Conservation (phyloP, 176 grass and related monocot genomes). For the Alloteropsis semialata region DNA sequence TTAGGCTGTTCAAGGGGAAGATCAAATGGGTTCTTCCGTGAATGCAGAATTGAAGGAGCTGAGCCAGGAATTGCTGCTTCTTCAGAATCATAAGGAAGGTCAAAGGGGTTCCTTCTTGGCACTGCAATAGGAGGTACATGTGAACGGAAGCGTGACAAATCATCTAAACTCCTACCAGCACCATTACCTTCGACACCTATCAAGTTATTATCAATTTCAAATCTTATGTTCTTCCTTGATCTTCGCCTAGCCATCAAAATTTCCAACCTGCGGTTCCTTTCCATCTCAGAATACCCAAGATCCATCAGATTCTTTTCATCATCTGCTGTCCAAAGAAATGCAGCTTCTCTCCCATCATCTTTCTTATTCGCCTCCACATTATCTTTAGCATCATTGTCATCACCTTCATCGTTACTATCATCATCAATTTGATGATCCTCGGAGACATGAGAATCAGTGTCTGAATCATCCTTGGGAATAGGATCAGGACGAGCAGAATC, state of each 20-base stretch:
- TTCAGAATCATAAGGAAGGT: constrained; percentile 60
- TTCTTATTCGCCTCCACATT: constrained; percentile 56
- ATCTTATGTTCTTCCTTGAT: constrained; percentile 79
- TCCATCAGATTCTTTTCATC: constrained; percentile 95
- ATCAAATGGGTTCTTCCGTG: constrained; percentile 77
- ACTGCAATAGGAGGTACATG: constrained; percentile 62
- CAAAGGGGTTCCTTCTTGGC: constrained; percentile 76
- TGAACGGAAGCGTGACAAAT: constrained; percentile 49
- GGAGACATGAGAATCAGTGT: constrained; percentile 54
- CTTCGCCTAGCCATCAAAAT: constrained; percentile 77
- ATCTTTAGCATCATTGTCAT: constrained; percentile 43
- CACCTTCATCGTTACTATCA: constrained; percentile 58
- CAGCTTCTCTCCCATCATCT: constrained; percentile 49
- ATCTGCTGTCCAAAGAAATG: constrained; percentile 85
- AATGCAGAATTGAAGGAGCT: constrained; percentile 76
- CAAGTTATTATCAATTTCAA: constrained; percentile 54
- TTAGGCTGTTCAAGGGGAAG: constrained; percentile 51
- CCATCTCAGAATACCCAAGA: constrained; percentile 89
- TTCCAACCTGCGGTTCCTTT: constrained; percentile 93
- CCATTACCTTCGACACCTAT: constrained; percentile 39
- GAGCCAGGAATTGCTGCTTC: constrained; percentile 71
- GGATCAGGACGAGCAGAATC: constrained; percentile 32
- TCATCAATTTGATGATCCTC: constrained; percentile 55
- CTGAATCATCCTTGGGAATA: constrained; percentile 42
- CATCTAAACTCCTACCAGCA: constrained; percentile 36